Conservation (phyloP, 805 yeast genomes). For the Saturnispora mendoncae region DNA sequence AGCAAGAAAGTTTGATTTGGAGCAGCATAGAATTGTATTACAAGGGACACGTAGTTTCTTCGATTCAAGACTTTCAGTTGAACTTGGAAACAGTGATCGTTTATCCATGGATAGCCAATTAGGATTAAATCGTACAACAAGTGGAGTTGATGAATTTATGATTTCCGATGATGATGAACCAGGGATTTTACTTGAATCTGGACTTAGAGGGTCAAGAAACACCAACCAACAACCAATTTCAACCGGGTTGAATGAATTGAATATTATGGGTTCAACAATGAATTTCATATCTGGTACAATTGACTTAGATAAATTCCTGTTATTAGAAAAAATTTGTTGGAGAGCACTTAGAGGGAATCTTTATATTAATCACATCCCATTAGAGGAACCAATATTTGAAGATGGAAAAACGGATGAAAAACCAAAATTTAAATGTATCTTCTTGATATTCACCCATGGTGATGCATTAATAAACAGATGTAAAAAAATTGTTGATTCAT, state of each 20-base stretch:
- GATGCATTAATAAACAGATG: conserved; percentile 58
- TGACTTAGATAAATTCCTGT: conserved; percentile 54
- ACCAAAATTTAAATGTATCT: conserved; percentile 63
- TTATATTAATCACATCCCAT: conserved; percentile 66
- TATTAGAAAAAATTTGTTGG: conserved; percentile 81
- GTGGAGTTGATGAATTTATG: conserved; percentile 16
- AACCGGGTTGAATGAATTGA: conserved; percentile 30
- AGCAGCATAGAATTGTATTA: conserved; percentile 60
- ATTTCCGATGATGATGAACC: conserved; percentile 13
- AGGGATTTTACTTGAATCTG: conserved; percentile 16
- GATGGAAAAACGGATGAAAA: conserved; percentile 44
- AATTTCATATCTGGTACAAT: conserved; percentile 73
- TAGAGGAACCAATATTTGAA: conserved; percentile 59
- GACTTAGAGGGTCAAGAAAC: conserved; percentile 7
- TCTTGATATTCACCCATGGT: conserved; percentile 90
- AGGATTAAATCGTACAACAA: conserved; percentile 21
- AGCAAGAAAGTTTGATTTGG: conserved; percentile 45
- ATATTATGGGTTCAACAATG: conserved; percentile 30
- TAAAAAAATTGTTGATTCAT: conserved; percentile 72
- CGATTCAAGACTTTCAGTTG: conserved; percentile 27
- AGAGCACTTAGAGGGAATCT: conserved; percentile 89
- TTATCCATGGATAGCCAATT: no score
- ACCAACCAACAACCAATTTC: conserved; percentile 6
- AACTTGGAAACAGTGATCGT: conserved; percentile 22
- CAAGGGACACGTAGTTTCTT: conserved; percentile 30